Evolutionary conservation across 1,284 basidiomycete species (phyloP).

Genomic region (Marasmius fiardii): DNA sequence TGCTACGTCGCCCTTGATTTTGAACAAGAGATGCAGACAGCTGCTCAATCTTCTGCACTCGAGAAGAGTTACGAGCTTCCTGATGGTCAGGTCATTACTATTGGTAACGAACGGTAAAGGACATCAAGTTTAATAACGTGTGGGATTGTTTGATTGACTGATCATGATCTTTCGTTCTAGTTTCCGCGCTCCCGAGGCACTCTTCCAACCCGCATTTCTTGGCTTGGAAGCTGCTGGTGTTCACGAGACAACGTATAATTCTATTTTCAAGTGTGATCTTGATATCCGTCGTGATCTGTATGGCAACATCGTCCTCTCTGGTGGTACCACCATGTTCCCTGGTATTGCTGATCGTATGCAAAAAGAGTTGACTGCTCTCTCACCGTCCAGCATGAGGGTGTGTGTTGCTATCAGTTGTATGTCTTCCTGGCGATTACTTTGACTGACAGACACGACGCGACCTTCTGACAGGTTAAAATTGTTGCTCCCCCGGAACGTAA

Average conservation of each 20-base stretch:
- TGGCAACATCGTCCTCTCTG: conserved; percentile 92
- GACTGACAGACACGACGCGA: too few species aligned
- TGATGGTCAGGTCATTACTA: conserved; percentile 23
- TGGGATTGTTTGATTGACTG: too few species aligned
- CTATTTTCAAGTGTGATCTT: conserved; percentile 77
- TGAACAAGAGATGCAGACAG: conserved; percentile 93
- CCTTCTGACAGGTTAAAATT: conserved; percentile 77
- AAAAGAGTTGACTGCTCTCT: conserved; percentile 89
- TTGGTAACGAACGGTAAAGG: conserved; percentile 87
- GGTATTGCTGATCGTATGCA: conserved; percentile 98
- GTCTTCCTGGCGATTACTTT: neutral
- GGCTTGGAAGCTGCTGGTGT: conserved; percentile 94
- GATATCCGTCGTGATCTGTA: conserved; percentile 89
- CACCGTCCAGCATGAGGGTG: conserved; percentile 87
- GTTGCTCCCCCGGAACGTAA: conserved; percentile 78
- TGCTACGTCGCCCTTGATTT: conserved; percentile 98
- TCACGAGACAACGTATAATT: conserved; percentile 93
- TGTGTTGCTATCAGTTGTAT: conserved; percentile 35
- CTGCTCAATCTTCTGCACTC: conserved; percentile 85
- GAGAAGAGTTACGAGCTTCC: conserved; percentile 93
- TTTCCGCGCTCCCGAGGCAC: conserved; percentile 95
- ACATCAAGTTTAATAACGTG: neutral
- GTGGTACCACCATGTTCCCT: conserved; percentile 97
- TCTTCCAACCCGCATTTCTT: conserved; percentile 95
- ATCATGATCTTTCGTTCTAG: conserved; percentile 32